Percentiles rank a stretch among this genome's conserved stretches.
phyloP scores from a whole-genome alignment of 1,139 yeast species.

The Casaregolazyma lundiana region DNA sequence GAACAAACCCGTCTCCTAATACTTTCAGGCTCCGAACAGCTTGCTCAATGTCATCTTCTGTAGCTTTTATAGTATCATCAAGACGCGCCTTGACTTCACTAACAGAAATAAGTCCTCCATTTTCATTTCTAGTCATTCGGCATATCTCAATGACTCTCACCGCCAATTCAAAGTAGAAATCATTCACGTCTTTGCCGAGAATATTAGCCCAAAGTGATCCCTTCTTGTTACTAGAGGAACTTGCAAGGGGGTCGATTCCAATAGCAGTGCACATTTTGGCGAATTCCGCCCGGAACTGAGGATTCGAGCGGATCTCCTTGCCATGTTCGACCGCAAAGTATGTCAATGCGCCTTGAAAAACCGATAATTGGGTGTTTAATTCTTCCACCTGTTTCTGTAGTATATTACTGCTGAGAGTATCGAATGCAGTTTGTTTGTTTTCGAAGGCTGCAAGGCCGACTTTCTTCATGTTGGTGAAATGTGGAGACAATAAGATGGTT shows the following conservation, averaged over 20 bases:
- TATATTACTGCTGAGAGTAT: constrained; percentile 32
- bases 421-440: constrained; percentile 30
- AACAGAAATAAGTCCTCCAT: constrained; percentile 74
- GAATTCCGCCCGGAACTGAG: constrained; percentile 64
- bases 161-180: constrained; percentile 60
- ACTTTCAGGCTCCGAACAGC: constrained; percentile 42
- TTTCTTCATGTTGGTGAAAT: constrained; percentile 34
- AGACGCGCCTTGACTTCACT: constrained; percentile 47
- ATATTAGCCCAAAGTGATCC: constrained; percentile 36
- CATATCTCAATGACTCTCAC: constrained; percentile 74
- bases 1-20: constrained; percentile 46
- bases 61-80: constrained; percentile 36
- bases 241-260: constrained; percentile 77
- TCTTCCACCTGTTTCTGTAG: constrained; percentile 33
- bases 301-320: constrained; percentile 58
- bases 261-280: constrained; percentile 70
- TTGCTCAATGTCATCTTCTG: constrained; percentile 45
- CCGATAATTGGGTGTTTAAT: constrained; percentile 36
- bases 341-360: constrained; percentile 35
- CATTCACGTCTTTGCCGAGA: constrained; percentile 44
- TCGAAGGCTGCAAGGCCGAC: constrained; percentile 42
- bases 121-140: constrained; percentile 60
- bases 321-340: constrained; percentile 47
- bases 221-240: constrained; percentile 37
- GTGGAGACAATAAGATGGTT: neutral